phyloP scores from a whole-genome alignment of 805 yeast genomes.

The Spathaspora boniae region DNA sequence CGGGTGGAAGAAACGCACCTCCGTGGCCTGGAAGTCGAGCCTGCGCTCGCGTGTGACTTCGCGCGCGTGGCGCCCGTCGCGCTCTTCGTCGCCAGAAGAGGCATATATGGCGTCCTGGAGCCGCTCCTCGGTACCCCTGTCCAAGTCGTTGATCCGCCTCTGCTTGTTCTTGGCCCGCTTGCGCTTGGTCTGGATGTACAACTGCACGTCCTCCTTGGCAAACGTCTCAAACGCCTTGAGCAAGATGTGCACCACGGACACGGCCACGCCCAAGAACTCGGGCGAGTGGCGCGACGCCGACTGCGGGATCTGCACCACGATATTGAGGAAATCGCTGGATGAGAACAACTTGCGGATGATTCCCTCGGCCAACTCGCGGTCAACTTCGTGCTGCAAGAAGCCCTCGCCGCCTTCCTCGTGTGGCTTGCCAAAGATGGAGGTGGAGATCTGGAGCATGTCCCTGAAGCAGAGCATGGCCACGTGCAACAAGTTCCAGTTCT shows the following conservation, averaged over 20 bases:
- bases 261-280: conserved; percentile 53
- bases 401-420: conserved; percentile 37
- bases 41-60: conserved; percentile 44
- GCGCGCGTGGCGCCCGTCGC: conserved; percentile 21
- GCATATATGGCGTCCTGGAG: conserved; percentile 27
- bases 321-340: conserved; percentile 54
- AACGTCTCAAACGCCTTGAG: conserved; percentile 66
- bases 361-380: conserved; percentile 48
- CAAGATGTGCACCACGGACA: conserved; percentile 62
- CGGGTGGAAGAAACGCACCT: conserved; percentile 51
- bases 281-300: conserved; percentile 63
- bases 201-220: conserved; percentile 51
- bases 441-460: conserved; percentile 52
- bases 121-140: conserved; percentile 21
- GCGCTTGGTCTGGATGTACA: conserved; percentile 47
- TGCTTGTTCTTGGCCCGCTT: conserved; percentile 25
- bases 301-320: conserved; percentile 58
- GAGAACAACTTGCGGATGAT: conserved; percentile 69
- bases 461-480: conserved; percentile 66
- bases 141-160: conserved; percentile 22
- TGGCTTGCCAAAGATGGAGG: conserved; percentile 37
- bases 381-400: conserved; percentile 38
- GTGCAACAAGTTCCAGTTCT: conserved; percentile 60
- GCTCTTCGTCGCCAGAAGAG: conserved; percentile 34
- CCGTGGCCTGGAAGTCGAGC: conserved; percentile 40